Conservation (phyloP, 345 rosid species). For the Theobroma cacao region DNA sequence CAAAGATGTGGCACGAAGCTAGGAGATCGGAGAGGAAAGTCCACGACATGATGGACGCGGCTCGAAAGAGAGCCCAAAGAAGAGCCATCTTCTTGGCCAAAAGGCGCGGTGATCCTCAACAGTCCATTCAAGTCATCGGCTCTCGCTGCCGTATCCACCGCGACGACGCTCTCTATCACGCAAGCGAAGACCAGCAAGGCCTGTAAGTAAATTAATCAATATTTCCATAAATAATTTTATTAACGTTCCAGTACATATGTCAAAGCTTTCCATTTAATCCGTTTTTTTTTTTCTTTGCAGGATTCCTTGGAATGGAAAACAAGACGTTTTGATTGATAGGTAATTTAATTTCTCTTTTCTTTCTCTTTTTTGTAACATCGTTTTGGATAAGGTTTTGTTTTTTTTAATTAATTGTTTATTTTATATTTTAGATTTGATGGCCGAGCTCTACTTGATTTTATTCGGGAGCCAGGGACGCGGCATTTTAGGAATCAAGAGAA, state of each 20-base stretch:
- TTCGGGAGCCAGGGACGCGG: conserved; percentile 66
- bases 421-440: conserved; percentile 65
- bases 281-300: neutral
- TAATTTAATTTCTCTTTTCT: neutral
- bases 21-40: conserved; percentile 97
- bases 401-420: neutral
- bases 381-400: neutral
- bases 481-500: conserved; percentile 45
- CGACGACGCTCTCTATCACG: conserved; percentile 88
- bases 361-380: neutral
- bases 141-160: conserved; percentile 72
- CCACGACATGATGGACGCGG: conserved; percentile 99
- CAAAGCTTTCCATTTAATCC: no score
- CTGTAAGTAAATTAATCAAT: conserved; percentile 35
- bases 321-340: conserved; percentile 4
- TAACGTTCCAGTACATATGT: no score
- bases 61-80: conserved; percentile 93
- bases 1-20: conserved; percentile 98
- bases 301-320: neutral
- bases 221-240: no score
- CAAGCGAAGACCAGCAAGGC: conserved; percentile 89
- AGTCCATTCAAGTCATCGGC: conserved; percentile 76
- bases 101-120: conserved; percentile 94
- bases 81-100: conserved; percentile 85
- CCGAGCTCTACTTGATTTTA: conserved; percentile 91